Percentiles rank a stretch among this genome's conserved stretches.
phyloP scores from a whole-genome alignment of 371 early-diverging fungal genomes.

The Mortierella sp. region DNA sequence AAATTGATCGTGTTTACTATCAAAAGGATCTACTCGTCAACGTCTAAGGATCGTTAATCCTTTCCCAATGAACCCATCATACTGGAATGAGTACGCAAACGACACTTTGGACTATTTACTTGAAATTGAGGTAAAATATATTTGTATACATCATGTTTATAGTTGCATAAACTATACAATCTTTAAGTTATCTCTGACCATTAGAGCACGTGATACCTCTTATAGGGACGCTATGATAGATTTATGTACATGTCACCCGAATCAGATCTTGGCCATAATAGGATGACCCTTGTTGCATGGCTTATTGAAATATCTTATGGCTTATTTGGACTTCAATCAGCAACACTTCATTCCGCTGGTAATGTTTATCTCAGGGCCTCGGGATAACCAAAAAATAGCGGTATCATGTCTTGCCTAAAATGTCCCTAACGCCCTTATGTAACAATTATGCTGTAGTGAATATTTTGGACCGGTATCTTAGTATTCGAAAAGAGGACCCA shows the following conservation, averaged over 20 bases:
- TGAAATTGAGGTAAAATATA: conserved; percentile 39
- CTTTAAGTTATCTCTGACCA: too few species aligned
- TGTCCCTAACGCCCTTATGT: background rate
- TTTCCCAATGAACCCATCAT: conserved; percentile 30
- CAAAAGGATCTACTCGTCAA: conserved; percentile 19
- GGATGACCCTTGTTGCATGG: conserved; percentile 27
- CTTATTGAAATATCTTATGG: conserved; percentile 34
- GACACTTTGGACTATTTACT: conserved; percentile 38
- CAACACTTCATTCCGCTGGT: conserved; percentile 38
- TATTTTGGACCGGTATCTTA: conserved; percentile 45
- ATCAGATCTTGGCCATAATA: conserved; percentile 10
- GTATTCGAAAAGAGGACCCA: background rate
- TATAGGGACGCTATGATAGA: conserved; percentile 42
- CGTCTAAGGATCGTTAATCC: conserved; percentile 19
- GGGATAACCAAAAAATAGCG: background rate
- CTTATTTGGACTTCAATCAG: conserved; percentile 2
- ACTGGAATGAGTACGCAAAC: conserved; percentile 47
- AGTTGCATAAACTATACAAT: too few species aligned
- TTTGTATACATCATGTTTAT: background rate
- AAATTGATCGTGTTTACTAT: background rate
- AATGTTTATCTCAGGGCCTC: background rate
- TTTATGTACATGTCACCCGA: conserved; percentile 23
- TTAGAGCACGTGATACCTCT: background rate
- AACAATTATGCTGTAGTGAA: conserved; percentile 14
- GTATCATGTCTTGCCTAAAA: background rate